A percentile compares a stretch with the other conserved stretches of the same genome.
Evolutionary conservation across 2,329 filamentous ascomycete genomes (phyloP).

Genomic region (Fusarium sambucinum): DNA sequence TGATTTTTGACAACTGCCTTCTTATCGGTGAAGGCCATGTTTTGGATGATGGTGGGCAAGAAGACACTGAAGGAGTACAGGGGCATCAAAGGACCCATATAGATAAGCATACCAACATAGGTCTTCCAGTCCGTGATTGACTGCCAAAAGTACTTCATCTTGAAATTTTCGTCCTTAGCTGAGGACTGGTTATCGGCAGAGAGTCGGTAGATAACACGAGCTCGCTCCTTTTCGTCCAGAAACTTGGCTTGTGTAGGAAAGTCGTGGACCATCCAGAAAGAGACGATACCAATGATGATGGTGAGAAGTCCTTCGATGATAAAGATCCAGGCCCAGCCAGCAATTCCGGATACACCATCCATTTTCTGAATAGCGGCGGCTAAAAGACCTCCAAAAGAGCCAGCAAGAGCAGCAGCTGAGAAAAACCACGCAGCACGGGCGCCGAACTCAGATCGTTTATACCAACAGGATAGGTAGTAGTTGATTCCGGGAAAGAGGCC

Average conservation of each 20-base stretch:
- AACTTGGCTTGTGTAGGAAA: slow-evolving; percentile 84
- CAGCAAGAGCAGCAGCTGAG: slow-evolving; percentile 82
- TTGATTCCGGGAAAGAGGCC: slow-evolving; percentile 82
- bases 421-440: slow-evolving; percentile 87
- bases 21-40: slow-evolving; percentile 57
- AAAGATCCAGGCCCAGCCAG: slow-evolving; percentile 75
- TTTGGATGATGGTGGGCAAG: slow-evolving; percentile 80
- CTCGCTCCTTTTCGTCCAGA: slow-evolving; percentile 75
- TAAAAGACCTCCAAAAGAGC: slow-evolving; percentile 80
- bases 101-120: slow-evolving; percentile 78
- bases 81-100: slow-evolving; percentile 80
- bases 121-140: slow-evolving; percentile 88
- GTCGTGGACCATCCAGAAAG: slow-evolving; percentile 85
- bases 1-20: slow-evolving; percentile 54
- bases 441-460: slow-evolving; percentile 81
- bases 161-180: slow-evolving; percentile 81
- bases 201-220: slow-evolving; percentile 78
- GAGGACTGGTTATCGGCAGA: slow-evolving; percentile 78
- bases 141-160: slow-evolving; percentile 77
- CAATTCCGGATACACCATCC: slow-evolving; percentile 69
- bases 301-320: slow-evolving; percentile 79
- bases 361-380: slow-evolving; percentile 79
- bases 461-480: slow-evolving; percentile 89
- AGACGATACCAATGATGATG: slow-evolving; percentile 73
- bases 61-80: slow-evolving; percentile 84